These are phyloP conservation scores for Xerocomellus intermedius DNA, from an alignment of 768 basidiomycete genomes.

Conservation along the genomic window DNA sequence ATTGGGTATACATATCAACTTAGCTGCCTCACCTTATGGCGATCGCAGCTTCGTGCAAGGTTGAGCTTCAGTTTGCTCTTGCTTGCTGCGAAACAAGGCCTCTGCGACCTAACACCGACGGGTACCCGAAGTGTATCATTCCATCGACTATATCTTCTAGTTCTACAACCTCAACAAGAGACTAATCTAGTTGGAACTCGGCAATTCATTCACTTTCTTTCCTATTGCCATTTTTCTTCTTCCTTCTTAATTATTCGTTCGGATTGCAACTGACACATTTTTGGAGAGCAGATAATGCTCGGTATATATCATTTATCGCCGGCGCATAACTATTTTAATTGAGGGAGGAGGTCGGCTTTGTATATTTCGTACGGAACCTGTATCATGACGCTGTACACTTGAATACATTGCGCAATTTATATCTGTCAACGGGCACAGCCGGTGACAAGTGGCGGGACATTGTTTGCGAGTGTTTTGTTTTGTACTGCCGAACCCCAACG, in stretches of 20 bases:
- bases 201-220: conserved; percentile 2
- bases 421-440: neutral
- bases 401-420: neutral
- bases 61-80: neutral
- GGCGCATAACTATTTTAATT: conserved; percentile 8
- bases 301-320: conserved; percentile 19
- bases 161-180: conserved; percentile 10
- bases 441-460: neutral
- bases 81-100: conserved; percentile 11
- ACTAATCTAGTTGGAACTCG: conserved; percentile 22
- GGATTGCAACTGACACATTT: conserved; percentile 15
- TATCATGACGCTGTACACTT: conserved; percentile 13
- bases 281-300: conserved; percentile 11
- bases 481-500: conserved; percentile 33
- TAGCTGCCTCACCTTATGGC: conserved; percentile 7
- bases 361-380: conserved; percentile 21
- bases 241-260: conserved; percentile 12
- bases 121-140: conserved; percentile 21
- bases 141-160: conserved; percentile 11
- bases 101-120: conserved; percentile 8
- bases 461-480: conserved; percentile 27
- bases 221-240: neutral
- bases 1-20: conserved; percentile 22
- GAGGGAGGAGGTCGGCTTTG: neutral
- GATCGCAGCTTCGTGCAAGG: neutral